Evolutionary conservation across 176 grass and related monocot genomes (phyloP).

Genomic region (Aegilops tauschii): DNA sequence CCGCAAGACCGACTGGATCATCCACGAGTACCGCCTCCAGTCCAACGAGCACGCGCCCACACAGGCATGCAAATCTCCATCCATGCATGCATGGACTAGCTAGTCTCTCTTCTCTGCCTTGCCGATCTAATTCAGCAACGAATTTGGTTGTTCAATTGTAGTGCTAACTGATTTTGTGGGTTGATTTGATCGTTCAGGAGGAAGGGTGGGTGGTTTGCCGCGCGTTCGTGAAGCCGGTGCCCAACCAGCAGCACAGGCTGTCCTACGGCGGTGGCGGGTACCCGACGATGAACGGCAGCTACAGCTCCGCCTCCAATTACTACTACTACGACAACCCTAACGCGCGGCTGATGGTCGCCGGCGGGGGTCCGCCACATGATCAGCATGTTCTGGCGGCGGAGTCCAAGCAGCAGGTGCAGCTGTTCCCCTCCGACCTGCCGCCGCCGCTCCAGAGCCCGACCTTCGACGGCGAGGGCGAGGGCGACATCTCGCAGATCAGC

Average conservation of each 20-base stretch:
- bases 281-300: constrained; percentile 12
- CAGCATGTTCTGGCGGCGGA: not conserved
- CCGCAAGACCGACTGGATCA: constrained; percentile 88
- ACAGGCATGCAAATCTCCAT: constrained; percentile 41
- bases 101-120: not conserved
- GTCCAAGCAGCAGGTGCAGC: constrained; percentile 36
- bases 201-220: constrained; percentile 99
- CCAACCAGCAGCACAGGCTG: constrained; percentile 60
- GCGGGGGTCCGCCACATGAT: not conserved
- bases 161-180: not conserved
- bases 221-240: constrained; percentile 74
- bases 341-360: constrained; percentile 5
- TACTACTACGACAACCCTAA: constrained; percentile 30
- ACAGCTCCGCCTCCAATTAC: not conserved
- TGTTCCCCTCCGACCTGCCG: constrained; percentile 45
- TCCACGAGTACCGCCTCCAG: constrained; percentile 93
- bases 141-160: not conserved
- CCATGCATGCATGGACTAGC: not conserved
- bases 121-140: not conserved
- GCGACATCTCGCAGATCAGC: constrained; percentile 10
- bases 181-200: constrained; percentile 40
- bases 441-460: constrained; percentile 34
- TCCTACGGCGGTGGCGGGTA: constrained; percentile 35
- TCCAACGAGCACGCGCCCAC: constrained; percentile 60
- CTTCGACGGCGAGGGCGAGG: not conserved